These are phyloP conservation scores for Trametes cinnabarina DNA, from an alignment of 768 basidiomycete species.

Conservation along the genomic window DNA sequence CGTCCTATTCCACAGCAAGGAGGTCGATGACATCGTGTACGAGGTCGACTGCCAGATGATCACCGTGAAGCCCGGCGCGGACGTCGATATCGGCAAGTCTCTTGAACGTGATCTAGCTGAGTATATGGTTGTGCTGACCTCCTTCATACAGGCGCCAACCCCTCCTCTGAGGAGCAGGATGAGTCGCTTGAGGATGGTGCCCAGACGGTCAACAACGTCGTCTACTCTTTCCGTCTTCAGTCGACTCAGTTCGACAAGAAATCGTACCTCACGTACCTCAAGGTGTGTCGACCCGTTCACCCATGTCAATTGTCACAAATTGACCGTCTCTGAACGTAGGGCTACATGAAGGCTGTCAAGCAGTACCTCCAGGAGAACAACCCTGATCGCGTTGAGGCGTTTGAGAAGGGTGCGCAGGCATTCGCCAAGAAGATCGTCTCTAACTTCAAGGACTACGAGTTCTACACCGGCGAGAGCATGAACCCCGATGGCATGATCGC, in stretches of 20 bases:
- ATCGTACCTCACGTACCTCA: slow-evolving; percentile 76
- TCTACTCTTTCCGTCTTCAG: slow-evolving; percentile 88
- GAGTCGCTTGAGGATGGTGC: slow-evolving; percentile 82
- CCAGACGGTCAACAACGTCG: slow-evolving; percentile 82
- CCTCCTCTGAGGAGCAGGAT: slow-evolving; percentile 83
- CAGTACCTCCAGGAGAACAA: slow-evolving; percentile 49
- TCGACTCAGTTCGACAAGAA: slow-evolving; percentile 87
- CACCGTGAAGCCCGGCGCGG: slow-evolving; percentile 66
- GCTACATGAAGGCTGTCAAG: slow-evolving; percentile 94
- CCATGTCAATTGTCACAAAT: background rate
- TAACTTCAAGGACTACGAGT: slow-evolving; percentile 94
- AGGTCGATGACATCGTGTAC: slow-evolving; percentile 72
- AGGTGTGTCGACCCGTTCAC: slow-evolving; percentile 53
- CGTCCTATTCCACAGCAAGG: slow-evolving; percentile 53
- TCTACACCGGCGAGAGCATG: slow-evolving; percentile 75
- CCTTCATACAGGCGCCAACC: slow-evolving; percentile 71
- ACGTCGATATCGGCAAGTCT: slow-evolving; percentile 82
- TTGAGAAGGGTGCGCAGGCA: slow-evolving; percentile 75
- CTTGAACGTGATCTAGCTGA: background rate
- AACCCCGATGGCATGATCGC: slow-evolving; percentile 92
- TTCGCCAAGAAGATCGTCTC: slow-evolving; percentile 87
- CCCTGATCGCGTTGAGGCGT: slow-evolving; percentile 63
- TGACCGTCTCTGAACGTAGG: slow-evolving; percentile 40
- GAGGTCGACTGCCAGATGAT: slow-evolving; percentile 84
- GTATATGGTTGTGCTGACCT: slow-evolving; percentile 4